These are phyloP conservation scores for Clonostachys chloroleuca DNA, from an alignment of 2,329 filamentous ascomycete genomes.

Conservation along the genomic window DNA sequence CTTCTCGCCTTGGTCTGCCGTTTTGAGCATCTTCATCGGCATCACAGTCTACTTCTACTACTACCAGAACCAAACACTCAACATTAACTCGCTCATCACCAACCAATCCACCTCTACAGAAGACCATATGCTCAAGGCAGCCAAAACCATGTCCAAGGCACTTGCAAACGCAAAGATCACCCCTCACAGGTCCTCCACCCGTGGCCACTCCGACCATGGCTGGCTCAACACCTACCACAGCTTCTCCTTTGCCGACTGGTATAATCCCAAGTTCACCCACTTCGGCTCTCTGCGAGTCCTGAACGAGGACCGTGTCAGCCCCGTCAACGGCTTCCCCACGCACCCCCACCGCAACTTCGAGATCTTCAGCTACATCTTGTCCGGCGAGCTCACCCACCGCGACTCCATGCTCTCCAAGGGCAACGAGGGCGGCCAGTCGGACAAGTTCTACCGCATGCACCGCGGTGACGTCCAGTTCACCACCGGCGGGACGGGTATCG, in stretches of 20 bases:
- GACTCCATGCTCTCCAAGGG: constrained; percentile 78
- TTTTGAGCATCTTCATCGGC: constrained; percentile 32
- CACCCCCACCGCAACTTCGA: constrained; percentile 84
- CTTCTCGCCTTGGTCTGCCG: constrained; percentile 19
- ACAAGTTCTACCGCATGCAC: constrained; percentile 67
- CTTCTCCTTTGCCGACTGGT: constrained; percentile 75
- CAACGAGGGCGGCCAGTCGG: constrained; percentile 50
- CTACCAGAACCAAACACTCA: constrained; percentile 4
- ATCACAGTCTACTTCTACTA: constrained; percentile 19
- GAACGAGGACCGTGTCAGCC: constrained; percentile 80
- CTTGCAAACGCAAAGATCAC: constrained; percentile 68
- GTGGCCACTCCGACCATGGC: constrained; percentile 77
- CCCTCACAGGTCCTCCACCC: constrained; percentile 65
- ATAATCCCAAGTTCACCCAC: constrained; percentile 60
- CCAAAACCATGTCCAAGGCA: constrained; percentile 54
- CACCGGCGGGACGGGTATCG: constrained; percentile 75
- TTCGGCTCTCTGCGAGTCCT: constrained; percentile 80
- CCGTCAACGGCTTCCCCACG: constrained; percentile 74
- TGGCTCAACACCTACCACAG: constrained; percentile 88
- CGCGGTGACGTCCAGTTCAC: constrained; percentile 88
- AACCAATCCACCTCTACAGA: constrained; percentile 3
- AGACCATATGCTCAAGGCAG: constrained; percentile 25
- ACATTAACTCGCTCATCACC: constrained; percentile 6
- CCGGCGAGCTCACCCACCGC: constrained; percentile 80
- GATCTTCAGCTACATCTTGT: constrained; percentile 86